Base-by-base conservation (phyloP, 768 basidiomycete species). In the Omphalotus guepiniiformis region DNA sequence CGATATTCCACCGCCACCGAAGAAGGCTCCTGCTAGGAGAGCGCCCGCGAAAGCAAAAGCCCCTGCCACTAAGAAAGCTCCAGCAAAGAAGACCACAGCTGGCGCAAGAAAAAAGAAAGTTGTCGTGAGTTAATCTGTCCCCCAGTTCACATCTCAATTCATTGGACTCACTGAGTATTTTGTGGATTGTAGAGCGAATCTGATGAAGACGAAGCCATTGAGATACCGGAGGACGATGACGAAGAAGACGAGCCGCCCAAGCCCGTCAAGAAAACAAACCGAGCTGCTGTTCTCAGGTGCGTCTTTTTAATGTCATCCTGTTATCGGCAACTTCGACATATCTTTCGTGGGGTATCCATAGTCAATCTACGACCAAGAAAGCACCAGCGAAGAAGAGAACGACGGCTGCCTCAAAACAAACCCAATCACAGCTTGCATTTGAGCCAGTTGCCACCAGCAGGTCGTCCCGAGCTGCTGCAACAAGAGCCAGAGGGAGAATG, bases 201-300 rank as follows among this genome's bases (percentile, higher is more conserved):
- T 19, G 77, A 79, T 18, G 67, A 72, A 23, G 76, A 76, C 19
- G 78, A 73, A 34, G 60, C 74, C 3, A 72, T 82, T 28, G 80
- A 81, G 32, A 64, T 82, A 12, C 74, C 75, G 25, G 75, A 77
- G 3, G 78, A 80, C 6, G 76, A 79, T 2, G 74, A 76, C 7
- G 74, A 75, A 3, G 80, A 79, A 19, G 78, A 74, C 5, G 70
- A 69, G 26, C 58, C 64, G 6, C 64, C 63, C 3, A 72, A 72
- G 35, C 66, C 72, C 26, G 54, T 63, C 7, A 87, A 83, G 62
- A 74, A 74, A 54, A 79, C 82, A 21, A 80, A 73, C 54, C 72
- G 87, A 42, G 79, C 83, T 19, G 80, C 83, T 8, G 76, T 83
- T 12, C 60, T 85, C 28, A 85, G 77, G 87, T 85, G 55, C 47